phyloP scores from a whole-genome alignment of 2,329 filamentous ascomycete species.

The Aspergillus sp. region DNA sequence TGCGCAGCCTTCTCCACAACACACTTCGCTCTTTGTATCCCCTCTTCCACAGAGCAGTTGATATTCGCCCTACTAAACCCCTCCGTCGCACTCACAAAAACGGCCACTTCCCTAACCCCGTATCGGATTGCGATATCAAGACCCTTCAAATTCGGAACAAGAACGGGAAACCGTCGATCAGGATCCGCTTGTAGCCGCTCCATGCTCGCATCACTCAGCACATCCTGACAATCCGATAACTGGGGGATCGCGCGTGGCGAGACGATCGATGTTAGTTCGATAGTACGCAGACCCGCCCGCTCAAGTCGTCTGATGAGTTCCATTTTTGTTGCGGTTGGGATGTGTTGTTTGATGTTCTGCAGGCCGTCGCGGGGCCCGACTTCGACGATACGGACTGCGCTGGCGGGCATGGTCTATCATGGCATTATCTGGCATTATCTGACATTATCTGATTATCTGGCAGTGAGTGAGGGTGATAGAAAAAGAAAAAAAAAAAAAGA shows the following conservation, averaged over 20 bases:
- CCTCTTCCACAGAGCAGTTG: constrained; percentile 35
- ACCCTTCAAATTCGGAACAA: constrained; percentile 37
- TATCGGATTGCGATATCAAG: constrained; percentile 51
- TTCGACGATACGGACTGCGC: constrained; percentile 56
- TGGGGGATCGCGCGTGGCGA: constrained; percentile 80
- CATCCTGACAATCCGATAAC: constrained; percentile 41
- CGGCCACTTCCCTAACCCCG: constrained; percentile 32
- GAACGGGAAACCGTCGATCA: constrained; percentile 28
- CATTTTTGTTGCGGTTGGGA: constrained; percentile 67
- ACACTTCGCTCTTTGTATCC: constrained; percentile 25
- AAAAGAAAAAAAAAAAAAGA: too few species aligned
- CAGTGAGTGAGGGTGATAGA: too few species aligned
- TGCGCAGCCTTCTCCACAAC: constrained; percentile 24
- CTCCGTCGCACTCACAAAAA: constrained; percentile 38
- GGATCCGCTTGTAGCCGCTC: constrained; percentile 48
- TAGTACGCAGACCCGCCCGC: constrained; percentile 61
- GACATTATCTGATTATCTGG: too few species aligned
- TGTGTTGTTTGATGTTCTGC: constrained; percentile 71
- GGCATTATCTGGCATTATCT: too few species aligned
- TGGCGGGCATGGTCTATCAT: too few species aligned
- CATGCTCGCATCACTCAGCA: constrained; percentile 12
- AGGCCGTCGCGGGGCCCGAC: constrained; percentile 81
- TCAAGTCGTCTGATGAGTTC: constrained; percentile 66
- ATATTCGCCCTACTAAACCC: constrained; percentile 39
- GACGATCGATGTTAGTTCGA: constrained; percentile 78